Base-by-base conservation (phyloP, 169 alveolate genomes). In the Babesia bovis region DNA sequence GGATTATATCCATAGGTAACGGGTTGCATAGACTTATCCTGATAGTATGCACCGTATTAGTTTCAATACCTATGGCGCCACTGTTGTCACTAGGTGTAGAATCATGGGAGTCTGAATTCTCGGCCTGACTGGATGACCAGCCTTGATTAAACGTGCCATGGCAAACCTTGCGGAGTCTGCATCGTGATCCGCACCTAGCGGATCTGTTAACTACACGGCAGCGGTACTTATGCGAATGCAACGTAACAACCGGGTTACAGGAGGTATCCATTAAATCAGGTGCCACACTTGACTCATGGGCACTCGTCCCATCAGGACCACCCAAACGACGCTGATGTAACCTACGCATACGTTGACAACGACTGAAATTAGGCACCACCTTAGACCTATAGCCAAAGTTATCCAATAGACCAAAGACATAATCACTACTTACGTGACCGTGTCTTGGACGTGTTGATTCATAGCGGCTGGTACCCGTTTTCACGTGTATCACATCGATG, bases 401-500 rank as follows among this genome's bases (percentile, higher is more conserved):
- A 15, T n/a, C 61, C 1, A 15, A 19, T 1, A 63, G 50, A 13
- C 17, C 30, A 38, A 63, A 63, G 7, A 47, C 38, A 26, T 63
- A 47, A 35, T 63, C 73, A 0, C 45, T 15, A 21, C 38, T n/a
- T 56, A 35, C 9, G 25, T 58, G 9, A 26, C 12, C 9, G 55
- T 19, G 12, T 2, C 70, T 40, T 3, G 70, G 35, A n/a, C 69
- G 69, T 4, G 57, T 4, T 0, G 36, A 38, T 33, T 19, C 2
- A 21, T 1, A 19, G 26, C 7, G 2, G 35, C 7, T 13, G 0
- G 53, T 19, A 23, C 40, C 23, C 21, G 69, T 19, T n/a, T 63
- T 63, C 51, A 63, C 73, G 13, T 63, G 73, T n/a, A 63, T 28
- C 49, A 63, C 38, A 36, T 63, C 51, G 49, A 45, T 60, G 12